These are phyloP conservation scores for Pisolithus orientalis DNA, from an alignment of 768 basidiomycete species.

Conservation along the genomic window DNA sequence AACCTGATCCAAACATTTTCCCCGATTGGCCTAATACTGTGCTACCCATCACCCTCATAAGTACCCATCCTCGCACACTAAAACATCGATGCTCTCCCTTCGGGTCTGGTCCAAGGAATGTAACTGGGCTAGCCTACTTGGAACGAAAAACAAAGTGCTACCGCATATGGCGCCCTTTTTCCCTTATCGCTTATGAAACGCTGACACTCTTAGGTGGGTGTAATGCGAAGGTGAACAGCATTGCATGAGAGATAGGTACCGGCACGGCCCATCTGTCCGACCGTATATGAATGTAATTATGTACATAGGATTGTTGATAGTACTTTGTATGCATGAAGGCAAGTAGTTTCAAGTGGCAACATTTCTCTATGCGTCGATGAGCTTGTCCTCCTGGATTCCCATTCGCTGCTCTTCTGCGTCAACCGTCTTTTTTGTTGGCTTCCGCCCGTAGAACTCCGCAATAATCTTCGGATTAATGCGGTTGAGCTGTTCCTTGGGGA, in stretches of 20 bases:
- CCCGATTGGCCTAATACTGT: background rate
- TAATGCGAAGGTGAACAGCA: background rate
- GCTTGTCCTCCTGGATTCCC: conserved; percentile 39
- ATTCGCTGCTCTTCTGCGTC: conserved; percentile 36
- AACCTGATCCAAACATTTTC: background rate
- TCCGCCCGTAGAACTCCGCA: conserved; percentile 86
- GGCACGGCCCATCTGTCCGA: background rate
- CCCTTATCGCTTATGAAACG: background rate
- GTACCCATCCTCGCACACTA: too few relatives aligned
- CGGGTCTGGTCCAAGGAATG: background rate
- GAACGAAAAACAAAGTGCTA: background rate
- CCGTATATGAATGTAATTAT: background rate
- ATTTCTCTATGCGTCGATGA: conserved; percentile 55
- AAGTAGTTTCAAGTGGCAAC: background rate
- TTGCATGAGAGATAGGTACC: background rate
- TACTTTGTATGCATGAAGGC: background rate
- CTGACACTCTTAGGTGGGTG: background rate
- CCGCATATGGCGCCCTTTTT: background rate
- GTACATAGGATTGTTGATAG: background rate
- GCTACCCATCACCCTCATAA: too few relatives aligned
- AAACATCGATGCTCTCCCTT: too few relatives aligned
- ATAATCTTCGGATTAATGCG: conserved; percentile 97
- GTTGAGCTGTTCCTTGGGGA: conserved; percentile 98
- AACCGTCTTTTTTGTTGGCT: conserved; percentile 59
- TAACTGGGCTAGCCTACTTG: background rate